Evolutionary conservation across 495 filamentous ascomycete species (phyloP), one percentile per base, ranked within the genome.

Genomic region (Hyaloscypha hepaticicola): DNA sequence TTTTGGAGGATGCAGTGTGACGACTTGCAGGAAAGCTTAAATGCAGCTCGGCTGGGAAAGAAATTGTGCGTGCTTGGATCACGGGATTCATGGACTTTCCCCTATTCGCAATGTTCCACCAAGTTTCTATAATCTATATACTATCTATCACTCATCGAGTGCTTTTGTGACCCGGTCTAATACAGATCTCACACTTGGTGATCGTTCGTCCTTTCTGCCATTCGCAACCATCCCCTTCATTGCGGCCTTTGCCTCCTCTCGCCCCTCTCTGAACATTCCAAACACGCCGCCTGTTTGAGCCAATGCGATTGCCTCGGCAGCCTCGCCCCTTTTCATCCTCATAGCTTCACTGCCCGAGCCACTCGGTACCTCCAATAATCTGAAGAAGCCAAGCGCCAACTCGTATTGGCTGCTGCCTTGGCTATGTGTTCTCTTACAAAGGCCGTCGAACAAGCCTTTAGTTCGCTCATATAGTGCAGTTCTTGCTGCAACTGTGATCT

Each of bases 241-340:
- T 12, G 29, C 59, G 45, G 38, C 57, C 45, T 66, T 72, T 16
- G 58, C 61, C 12, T 55, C 33, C 19, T 53, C 60, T 60, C 61
- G 66, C 2, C 61, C 70, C 11, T 66, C 64, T 31, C 11, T 28
- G 28, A 52, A 60, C 29, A 60, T 50, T 12, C 70, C 65, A 60
- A 70, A 72, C 0, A 72, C 60, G 5, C 67, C 70, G 25, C 62
- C 61, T 3, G 7, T 55, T 16, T 69, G 51, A 22, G 66, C 60
- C 28, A 64, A 41, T 0, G 63, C 63, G 19, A 73, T 48, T 41
- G 64, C 61, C 48, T 69, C 66, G 6, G 66, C 71, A 24, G 71
- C 71, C 34, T 73, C 69, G 6, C 58, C 69, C 27, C 69, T 64
- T 60, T 70, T 73, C 6, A 57, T 58, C 33, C 71, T 52, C 58